A percentile compares a stretch with the other conserved stretches of the same genome.
phyloP scores from a whole-genome alignment of 768 basidiomycete species.

The Pleurotus tuoliensis region DNA sequence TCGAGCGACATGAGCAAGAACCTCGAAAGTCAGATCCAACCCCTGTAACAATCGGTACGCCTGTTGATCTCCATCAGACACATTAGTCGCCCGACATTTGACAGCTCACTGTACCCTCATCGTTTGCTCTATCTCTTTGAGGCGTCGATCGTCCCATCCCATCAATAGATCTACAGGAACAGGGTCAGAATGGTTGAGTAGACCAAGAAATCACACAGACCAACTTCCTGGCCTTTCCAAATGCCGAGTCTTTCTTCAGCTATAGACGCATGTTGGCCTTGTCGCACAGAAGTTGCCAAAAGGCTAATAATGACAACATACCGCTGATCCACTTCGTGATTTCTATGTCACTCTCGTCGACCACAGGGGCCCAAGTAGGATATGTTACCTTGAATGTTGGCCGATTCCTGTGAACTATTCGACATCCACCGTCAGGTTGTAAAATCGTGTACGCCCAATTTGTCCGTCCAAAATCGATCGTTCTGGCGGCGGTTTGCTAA shows the following conservation, averaged over 20 bases:
- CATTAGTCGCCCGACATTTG: slow-evolving; percentile 24
- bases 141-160: slow-evolving; percentile 24
- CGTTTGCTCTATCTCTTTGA: slow-evolving; percentile 21
- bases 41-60: slow-evolving; percentile 15
- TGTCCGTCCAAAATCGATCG: slow-evolving; percentile 27
- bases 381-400: slow-evolving; percentile 22
- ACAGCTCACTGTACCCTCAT: slow-evolving; percentile 27
- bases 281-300: not conserved
- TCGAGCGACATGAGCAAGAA: slow-evolving; percentile 17
- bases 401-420: slow-evolving; percentile 24
- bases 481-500: slow-evolving; percentile 25
- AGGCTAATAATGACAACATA: not conserved
- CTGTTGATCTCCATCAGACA: slow-evolving; percentile 7
- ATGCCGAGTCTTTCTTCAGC: slow-evolving; percentile 26
- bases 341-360: slow-evolving; percentile 32
- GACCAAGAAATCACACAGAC: slow-evolving; percentile 14
- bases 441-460: slow-evolving; percentile 33
- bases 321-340: slow-evolving; percentile 26
- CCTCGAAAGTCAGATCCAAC: slow-evolving; percentile 11
- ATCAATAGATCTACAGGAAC: slow-evolving; percentile 26
- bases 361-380: slow-evolving; percentile 30
- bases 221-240: slow-evolving; percentile 35
- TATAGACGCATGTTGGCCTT: not conserved
- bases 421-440: slow-evolving; percentile 23
- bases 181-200: not conserved